Percentiles rank a stretch among this genome's conserved stretches.
These are phyloP conservation scores for Isabelozyma rhagii DNA, from an alignment of 805 yeast genomes.

Conservation along the genomic window DNA sequence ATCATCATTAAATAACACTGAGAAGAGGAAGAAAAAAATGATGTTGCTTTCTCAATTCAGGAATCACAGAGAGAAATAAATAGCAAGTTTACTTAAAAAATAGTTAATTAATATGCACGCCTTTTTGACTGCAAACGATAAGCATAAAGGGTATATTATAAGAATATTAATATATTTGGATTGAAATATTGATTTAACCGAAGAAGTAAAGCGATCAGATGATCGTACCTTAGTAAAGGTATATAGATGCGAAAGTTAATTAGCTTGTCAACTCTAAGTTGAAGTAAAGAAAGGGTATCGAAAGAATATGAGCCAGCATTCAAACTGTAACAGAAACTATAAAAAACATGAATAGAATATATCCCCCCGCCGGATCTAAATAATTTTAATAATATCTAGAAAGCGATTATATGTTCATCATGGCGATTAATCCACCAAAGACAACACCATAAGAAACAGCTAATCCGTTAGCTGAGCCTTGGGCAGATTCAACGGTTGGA, in stretches of 20 bases:
- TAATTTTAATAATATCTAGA: too few relatives aligned
- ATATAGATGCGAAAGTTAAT: background rate
- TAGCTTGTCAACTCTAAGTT: background rate
- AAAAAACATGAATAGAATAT: too few relatives aligned
- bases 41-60: background rate
- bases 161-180: too few relatives aligned
- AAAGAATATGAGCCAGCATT: background rate
- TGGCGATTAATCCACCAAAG: constrained; percentile 5
- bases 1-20: background rate
- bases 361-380: background rate
- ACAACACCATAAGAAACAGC: constrained; percentile 2
- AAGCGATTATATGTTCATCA: background rate
- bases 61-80: background rate
- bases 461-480: background rate
- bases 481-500: constrained; percentile 1
- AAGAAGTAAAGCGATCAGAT: background rate
- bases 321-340: background rate
- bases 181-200: background rate
- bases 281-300: background rate
- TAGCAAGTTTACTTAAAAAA: background rate
- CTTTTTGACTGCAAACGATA: background rate
- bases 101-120: background rate
- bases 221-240: background rate
- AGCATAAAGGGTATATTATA: too few relatives aligned
- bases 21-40: background rate